These are phyloP conservation scores for Mariannaea elegans DNA, from an alignment of 2,329 filamentous ascomycete genomes.

Conservation along the genomic window DNA sequence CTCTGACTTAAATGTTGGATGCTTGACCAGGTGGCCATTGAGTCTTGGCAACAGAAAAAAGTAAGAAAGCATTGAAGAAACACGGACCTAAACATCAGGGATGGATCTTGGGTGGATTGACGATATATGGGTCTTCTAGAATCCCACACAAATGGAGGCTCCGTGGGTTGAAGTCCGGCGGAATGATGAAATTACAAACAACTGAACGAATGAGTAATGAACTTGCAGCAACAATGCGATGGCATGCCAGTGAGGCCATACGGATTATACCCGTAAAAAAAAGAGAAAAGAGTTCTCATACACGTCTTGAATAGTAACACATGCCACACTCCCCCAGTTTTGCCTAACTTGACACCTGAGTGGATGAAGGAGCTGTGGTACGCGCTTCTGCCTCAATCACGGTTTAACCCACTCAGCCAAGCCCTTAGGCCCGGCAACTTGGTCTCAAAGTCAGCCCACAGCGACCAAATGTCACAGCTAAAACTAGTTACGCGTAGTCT, in stretches of 20 bases:
- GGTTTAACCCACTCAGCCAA: slow-evolving; percentile 15
- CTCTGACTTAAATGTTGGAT: too few species aligned
- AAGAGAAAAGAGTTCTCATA: neutral
- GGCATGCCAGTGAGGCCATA: too few species aligned
- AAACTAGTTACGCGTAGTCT: slow-evolving; percentile 5
- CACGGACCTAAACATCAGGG: neutral
- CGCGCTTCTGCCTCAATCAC: slow-evolving; percentile 1
- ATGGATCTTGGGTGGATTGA: neutral
- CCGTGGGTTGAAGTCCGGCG: neutral
- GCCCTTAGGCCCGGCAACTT: neutral
- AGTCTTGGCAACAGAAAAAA: neutral
- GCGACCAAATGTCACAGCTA: slow-evolving; percentile 8
- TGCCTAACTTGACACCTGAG: neutral
- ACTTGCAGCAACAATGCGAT: too few species aligned
- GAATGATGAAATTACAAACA: neutral
- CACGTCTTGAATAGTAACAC: neutral
- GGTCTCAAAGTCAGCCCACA: slow-evolving; percentile 17
- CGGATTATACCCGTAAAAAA: neutral
- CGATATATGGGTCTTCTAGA: neutral
- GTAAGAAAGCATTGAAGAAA: neutral
- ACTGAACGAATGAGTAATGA: neutral
- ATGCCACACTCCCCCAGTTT: neutral
- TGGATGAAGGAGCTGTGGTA: neutral
- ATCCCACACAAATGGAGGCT: neutral
- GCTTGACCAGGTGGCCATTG: neutral